Evolutionary conservation across 2,329 filamentous ascomycete genomes (phyloP).

Genomic region (Trichoderma polysporum): DNA sequence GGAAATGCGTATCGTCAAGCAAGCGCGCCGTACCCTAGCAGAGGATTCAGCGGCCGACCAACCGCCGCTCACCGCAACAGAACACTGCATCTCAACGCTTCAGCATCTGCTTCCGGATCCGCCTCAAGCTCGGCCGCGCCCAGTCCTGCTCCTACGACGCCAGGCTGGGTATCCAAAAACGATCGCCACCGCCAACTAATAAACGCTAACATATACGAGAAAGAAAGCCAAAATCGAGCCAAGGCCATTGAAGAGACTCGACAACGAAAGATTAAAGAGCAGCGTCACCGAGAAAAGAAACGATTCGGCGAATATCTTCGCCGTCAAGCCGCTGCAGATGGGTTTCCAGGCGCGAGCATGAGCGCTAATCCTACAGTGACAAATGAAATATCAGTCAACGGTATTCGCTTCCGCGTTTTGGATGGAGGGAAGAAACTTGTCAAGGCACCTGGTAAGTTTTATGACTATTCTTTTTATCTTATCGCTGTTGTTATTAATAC

Average conservation of each 20-base stretch:
- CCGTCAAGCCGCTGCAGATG: constrained; percentile 28
- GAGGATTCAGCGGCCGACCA: constrained; percentile 40
- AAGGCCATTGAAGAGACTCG: constrained; percentile 72
- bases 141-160: constrained; percentile 33
- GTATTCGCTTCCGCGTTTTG: constrained; percentile 70
- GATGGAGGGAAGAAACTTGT: constrained; percentile 81
- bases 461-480: neutral
- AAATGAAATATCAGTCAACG: constrained; percentile 67
- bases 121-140: constrained; percentile 39
- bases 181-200: constrained; percentile 81
- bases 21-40: constrained; percentile 35
- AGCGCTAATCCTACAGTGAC: constrained; percentile 35
- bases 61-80: constrained; percentile 44
- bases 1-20: constrained; percentile 37
- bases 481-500: neutral
- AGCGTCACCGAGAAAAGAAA: constrained; percentile 58
- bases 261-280: constrained; percentile 54
- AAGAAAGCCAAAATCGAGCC: constrained; percentile 65
- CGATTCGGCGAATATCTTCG: constrained; percentile 47
- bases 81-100: constrained; percentile 63
- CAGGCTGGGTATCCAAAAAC: constrained; percentile 66
- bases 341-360: constrained; percentile 28
- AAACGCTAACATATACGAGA: constrained; percentile 75
- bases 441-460: constrained; percentile 63
- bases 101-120: constrained; percentile 35